phyloP scores from a whole-genome alignment of 352 stramenopile species.

The Pythium oligandrum region DNA sequence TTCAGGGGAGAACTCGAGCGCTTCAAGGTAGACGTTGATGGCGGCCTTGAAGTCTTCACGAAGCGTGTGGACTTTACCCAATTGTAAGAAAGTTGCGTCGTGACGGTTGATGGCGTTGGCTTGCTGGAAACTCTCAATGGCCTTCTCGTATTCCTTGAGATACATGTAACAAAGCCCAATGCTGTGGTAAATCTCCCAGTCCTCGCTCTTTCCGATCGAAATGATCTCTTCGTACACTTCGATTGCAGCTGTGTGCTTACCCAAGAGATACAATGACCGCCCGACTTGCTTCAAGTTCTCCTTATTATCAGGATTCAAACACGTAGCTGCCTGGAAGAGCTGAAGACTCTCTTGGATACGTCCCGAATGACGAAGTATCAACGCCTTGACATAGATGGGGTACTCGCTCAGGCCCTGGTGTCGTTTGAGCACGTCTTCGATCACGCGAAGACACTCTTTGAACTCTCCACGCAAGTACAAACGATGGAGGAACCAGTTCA shows the following conservation, averaged over 20 bases:
- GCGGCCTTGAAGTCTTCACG: slow-evolving; percentile 84
- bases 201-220: slow-evolving; percentile 69
- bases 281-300: slow-evolving; percentile 91
- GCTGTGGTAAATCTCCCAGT: slow-evolving; percentile 93
- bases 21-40: slow-evolving; percentile 88
- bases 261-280: slow-evolving; percentile 73
- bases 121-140: slow-evolving; percentile 84
- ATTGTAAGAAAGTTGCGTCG: slow-evolving; percentile 89
- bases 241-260: slow-evolving; percentile 88
- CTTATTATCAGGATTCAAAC: slow-evolving; percentile 89
- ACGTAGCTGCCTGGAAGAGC: slow-evolving; percentile 90
- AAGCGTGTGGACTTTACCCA: slow-evolving; percentile 86
- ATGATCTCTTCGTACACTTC: slow-evolving; percentile 91
- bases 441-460: slow-evolving; percentile 85
- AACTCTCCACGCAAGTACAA: slow-evolving; percentile 85
- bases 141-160: slow-evolving; percentile 88
- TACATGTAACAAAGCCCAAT: slow-evolving; percentile 91
- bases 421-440: slow-evolving; percentile 84
- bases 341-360: slow-evolving; percentile 88
- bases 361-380: slow-evolving; percentile 87
- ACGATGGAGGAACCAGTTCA: slow-evolving; percentile 85
- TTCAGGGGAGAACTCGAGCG: slow-evolving; percentile 91
- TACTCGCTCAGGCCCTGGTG: slow-evolving; percentile 90
- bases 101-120: slow-evolving; percentile 91
- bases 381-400: slow-evolving; percentile 88